Evolutionary conservation across 805 yeast species (phyloP).

Genomic region (Saccharomycopsis fibuligera): DNA sequence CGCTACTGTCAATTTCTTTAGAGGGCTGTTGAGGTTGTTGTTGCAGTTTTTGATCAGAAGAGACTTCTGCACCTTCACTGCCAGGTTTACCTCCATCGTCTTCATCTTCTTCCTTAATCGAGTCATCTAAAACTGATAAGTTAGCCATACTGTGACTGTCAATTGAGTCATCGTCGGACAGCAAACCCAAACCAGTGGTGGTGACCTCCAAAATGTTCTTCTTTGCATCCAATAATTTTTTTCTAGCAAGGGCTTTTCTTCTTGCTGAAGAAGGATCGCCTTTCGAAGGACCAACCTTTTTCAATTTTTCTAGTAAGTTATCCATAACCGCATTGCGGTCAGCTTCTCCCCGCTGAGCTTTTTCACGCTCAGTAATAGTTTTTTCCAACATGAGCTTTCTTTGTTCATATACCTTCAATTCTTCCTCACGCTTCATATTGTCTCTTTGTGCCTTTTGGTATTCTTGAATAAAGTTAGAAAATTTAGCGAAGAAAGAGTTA

Average conservation of each 20-base stretch:
- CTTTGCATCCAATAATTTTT: constrained; percentile 42
- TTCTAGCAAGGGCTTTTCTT: constrained; percentile 61
- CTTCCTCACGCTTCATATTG: constrained; percentile 77
- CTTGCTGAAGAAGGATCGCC: constrained; percentile 78
- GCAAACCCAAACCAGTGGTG: constrained; percentile 13
- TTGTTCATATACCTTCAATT: constrained; percentile 66
- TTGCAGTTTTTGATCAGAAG: not conserved
- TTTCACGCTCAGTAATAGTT: constrained; percentile 10
- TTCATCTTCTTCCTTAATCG: constrained; percentile 19
- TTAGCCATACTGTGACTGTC: not conserved
- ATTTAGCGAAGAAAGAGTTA: constrained; percentile 67
- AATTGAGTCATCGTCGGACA: constrained; percentile 1
- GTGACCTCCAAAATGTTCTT: constrained; percentile 23
- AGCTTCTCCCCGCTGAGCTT: not conserved
- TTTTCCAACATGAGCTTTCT: constrained; percentile 56
- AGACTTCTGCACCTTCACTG: not conserved
- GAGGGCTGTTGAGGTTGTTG: too few species aligned
- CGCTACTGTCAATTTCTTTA: too few species aligned
- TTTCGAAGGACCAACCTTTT: constrained; percentile 36
- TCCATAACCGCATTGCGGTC: constrained; percentile 58
- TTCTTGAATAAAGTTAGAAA: constrained; percentile 71
- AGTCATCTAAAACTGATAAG: constrained; percentile 1
- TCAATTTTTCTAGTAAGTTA: constrained; percentile 73
- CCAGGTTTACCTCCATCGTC: not conserved
- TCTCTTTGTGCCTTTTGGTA: constrained; percentile 77